Base-by-base conservation (phyloP, 768 basidiomycete species). In the Podaxis sp. region DNA sequence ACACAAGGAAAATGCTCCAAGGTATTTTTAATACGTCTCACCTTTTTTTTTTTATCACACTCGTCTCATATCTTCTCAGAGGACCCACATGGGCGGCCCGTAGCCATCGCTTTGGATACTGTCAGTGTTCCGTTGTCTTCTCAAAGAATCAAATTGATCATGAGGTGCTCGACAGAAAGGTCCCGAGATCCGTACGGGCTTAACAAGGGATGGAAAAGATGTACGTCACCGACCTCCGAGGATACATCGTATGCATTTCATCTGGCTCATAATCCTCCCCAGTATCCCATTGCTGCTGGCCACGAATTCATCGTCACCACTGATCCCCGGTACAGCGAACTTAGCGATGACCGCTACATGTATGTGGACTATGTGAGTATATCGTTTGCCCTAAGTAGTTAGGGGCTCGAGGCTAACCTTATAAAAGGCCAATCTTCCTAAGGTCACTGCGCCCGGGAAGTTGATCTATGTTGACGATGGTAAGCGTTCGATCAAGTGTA, bases 391-490 rank as follows among this genome's bases (percentile, higher is more conserved):
- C 58, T 49, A 55, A 11, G 26, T 49, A 39, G 30, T 53, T 61
- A 56, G 17, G 46, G 51, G 53, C 57, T 33, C 9, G 40, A 46
- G 9, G 11, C 49, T 57, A 44, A 63, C n/a, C 11, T 11, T n/a
- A 24, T 33, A 48, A 17, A 64, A 96, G 95, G 77, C 78, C 78
- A 99, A 99, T 77, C 80, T 99, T 66, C 84, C 93, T 75, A 98
- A 95, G 77, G 97, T 99, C 65, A 97, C 96, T 67, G 86, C 92
- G 7, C 92, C 92, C n/a, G 97, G 97, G 66, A 98, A 98, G 76
- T 86, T 95, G 69, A 93, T 99, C 77, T 99, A 96, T 75, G 87
- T 99, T 67, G 97, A 99, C 72, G 97, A 99, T 72, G 97, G 96
- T 87, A 19, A n/a, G 55, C 36, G 49, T 49, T n/a, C 40, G 5